These are phyloP conservation scores for Tolypocladium paradoxum DNA, from an alignment of 2,329 filamentous ascomycete species.

Conservation along the genomic window DNA sequence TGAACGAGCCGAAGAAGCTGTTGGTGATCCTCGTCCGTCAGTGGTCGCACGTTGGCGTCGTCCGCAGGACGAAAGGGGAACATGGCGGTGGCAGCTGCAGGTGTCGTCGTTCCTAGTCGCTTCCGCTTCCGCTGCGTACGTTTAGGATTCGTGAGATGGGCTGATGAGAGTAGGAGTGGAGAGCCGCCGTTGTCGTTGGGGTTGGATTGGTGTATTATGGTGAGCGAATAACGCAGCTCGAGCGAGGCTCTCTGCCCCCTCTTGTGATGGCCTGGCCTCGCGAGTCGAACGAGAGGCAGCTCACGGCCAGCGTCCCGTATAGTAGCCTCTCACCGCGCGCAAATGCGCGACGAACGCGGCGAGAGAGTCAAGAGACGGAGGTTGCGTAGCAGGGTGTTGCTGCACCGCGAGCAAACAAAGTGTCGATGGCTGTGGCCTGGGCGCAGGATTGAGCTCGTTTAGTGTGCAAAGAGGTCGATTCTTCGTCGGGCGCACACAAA, in stretches of 20 bases:
- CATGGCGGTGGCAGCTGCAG: slow-evolving; percentile 12
- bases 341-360: neutral
- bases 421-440: neutral
- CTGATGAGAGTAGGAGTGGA: neutral
- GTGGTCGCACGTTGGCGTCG: slow-evolving; percentile 22
- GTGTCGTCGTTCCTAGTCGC: neutral
- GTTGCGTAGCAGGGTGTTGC: neutral
- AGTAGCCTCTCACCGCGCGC: neutral
- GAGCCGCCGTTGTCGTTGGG: neutral
- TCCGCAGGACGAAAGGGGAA: slow-evolving; percentile 23
- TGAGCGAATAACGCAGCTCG: neutral
- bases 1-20: slow-evolving; percentile 24
- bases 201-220: neutral
- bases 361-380: neutral
- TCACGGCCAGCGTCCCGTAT: neutral
- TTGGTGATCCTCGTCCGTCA: slow-evolving; percentile 28
- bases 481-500: neutral
- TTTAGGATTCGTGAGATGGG: neutral
- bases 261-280: neutral
- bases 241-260: neutral
- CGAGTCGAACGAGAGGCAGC: neutral
- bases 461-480: neutral
- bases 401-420: neutral
- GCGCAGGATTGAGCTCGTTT: neutral
- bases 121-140: neutral